A percentile compares a stretch with the other conserved stretches of the same genome.
Conservation (phyloP, 257 asterid species). For the Solanum arcanum region DNA sequence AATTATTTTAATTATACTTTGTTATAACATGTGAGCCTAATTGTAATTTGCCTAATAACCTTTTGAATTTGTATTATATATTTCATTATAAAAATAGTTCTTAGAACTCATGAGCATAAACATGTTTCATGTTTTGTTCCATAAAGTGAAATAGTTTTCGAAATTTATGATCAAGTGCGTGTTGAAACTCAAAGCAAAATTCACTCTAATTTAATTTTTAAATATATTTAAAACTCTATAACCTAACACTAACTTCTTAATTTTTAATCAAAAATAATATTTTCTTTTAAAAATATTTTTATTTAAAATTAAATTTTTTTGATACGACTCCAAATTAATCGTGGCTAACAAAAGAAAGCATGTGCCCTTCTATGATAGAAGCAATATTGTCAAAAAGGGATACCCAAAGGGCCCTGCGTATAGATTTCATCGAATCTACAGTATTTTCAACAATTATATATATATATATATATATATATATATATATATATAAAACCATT, state of each 20-base stretch:
- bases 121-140: too few species aligned
- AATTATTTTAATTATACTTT: too few species aligned
- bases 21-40: too few species aligned
- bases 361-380: neutral
- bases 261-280: too few species aligned
- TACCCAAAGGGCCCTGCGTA: neutral
- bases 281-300: too few species aligned
- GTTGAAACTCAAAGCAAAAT: too few species aligned
- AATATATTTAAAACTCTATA: neutral
- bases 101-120: neutral
- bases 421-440: neutral
- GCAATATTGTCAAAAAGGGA: neutral
- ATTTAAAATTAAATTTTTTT: fast-evolving
- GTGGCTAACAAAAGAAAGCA: neutral
- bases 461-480: neutral
- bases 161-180: too few species aligned
- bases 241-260: too few species aligned
- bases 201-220: too few species aligned
- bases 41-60: neutral
- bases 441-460: neutral
- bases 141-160: neutral
- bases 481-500: neutral
- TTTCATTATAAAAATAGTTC: too few species aligned
- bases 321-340: too few species aligned
- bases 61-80: too few species aligned